Conservation (phyloP, 2,329 filamentous ascomycete species). For the Metarhizium rileyi region DNA sequence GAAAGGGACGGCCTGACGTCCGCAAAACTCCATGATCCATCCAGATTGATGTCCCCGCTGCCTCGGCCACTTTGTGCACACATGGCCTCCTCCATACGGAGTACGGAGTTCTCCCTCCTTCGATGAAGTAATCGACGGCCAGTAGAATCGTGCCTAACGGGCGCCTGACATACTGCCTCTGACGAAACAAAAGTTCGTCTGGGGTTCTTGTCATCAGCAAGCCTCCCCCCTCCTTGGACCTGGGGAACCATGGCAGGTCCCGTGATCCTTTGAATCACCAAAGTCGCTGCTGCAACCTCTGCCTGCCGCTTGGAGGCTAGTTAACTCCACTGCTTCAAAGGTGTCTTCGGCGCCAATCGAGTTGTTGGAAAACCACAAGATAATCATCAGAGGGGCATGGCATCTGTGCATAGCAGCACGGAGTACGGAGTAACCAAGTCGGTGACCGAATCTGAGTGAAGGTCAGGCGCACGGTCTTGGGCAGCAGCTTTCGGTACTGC, state of each 20-base stretch:
- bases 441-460: neutral
- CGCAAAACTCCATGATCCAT: too few species aligned
- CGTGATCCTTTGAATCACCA: neutral
- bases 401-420: too few species aligned
- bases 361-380: neutral
- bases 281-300: neutral
- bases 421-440: too few species aligned
- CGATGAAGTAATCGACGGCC: neutral
- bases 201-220: neutral
- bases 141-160: neutral
- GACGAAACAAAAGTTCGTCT: neutral
- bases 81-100: too few species aligned
- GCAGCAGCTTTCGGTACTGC: too few species aligned
- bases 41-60: too few species aligned
- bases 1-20: neutral
- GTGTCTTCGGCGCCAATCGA: neutral
- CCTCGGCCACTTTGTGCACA: neutral
- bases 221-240: neutral
- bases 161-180: too few species aligned
- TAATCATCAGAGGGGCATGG: too few species aligned
- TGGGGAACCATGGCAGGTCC: neutral
- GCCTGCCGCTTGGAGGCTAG: neutral
- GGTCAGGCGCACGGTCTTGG: neutral
- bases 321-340: neutral
- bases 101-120: neutral